Evolutionary conservation across 2,329 filamentous ascomycete species (phyloP), one percentile per base, ranked within the genome.

Genomic region (Rhytidhysteron rufulum): DNA sequence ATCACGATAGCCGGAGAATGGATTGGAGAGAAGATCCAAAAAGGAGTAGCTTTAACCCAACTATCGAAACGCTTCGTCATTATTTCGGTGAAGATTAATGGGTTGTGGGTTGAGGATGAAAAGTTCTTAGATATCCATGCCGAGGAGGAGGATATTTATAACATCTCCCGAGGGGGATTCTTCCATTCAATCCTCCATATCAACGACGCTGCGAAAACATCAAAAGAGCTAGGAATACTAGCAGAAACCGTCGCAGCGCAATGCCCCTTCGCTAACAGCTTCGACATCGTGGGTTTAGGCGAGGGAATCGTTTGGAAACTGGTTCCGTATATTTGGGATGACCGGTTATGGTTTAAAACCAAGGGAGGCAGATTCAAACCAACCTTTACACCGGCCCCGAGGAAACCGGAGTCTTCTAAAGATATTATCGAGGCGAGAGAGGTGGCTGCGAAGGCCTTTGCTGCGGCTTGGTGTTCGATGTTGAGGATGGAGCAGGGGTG

Each of bases 1-100:
- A 15, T 60, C 2, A 43, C 51, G 3, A 55, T 62, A n/a, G 56
- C 56, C 1, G 58, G 58, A 7, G 56, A 62, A 38, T 62, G 56
- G 56, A 54, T 62, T 11, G 55, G 57, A 19, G 22, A 47, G 9
- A 53, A 47, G 10, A 53, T 60, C 10, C 57, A 60, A 43, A 58
- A 54, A 42, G 44, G 41, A n/a, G 51, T 60, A 11, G 57, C 54
- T 5, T 43, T 60, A 1, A 41, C 49, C 2, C 41, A 47, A 4
- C 48, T 61, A 5, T 53, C 53, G 1, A 53, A 49, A 5, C 55
- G 54, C 21, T 45, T 61, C 25, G 56, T 55, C 41, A 53, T 62
- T 27, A 45, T 59, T 13, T 61, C 54, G 1, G 29, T 50, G 21
- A 53, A 52, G 15, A 51, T 58, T 27, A 57, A 60, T 33, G 48